Evolutionary conservation across 2,329 filamentous ascomycete species (phyloP).

Genomic region (Phaeomoniella chlamydospora): DNA sequence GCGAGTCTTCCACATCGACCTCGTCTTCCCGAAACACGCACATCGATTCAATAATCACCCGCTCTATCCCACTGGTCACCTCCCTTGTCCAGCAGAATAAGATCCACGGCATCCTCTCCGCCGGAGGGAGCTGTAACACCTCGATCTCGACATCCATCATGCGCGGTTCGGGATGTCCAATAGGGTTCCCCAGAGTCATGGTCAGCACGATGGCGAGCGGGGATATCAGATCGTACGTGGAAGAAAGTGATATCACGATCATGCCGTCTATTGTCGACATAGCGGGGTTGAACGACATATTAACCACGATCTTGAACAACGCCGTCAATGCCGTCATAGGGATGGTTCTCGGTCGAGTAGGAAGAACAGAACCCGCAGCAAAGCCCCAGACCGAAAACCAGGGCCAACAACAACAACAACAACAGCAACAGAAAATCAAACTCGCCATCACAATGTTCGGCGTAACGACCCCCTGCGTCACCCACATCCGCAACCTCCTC

Average conservation of each 20-base stretch:
- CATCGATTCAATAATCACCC: constrained; percentile 39
- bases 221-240: constrained; percentile 49
- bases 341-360: constrained; percentile 41
- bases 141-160: constrained; percentile 46
- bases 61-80: constrained; percentile 28
- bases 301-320: constrained; percentile 45
- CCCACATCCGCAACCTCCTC: constrained; percentile 29
- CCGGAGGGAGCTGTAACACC: constrained; percentile 51
- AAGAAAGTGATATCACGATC: constrained; percentile 53
- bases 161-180: constrained; percentile 39
- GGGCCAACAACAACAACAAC: constrained; percentile 2
- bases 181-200: constrained; percentile 57
- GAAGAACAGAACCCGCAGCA: constrained; percentile 26
- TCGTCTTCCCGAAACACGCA: no score
- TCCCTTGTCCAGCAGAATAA: constrained; percentile 19
- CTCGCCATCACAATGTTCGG: constrained; percentile 62
- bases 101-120: constrained; percentile 43
- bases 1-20: background rate
- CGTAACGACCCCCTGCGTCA: constrained; percentile 53
- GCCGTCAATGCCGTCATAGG: constrained; percentile 47
- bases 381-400: constrained; percentile 3
- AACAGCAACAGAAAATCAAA: constrained; percentile 22
- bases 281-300: constrained; percentile 47
- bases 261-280: constrained; percentile 61
- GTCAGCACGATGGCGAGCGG: constrained; percentile 57